These are phyloP conservation scores for Lotmaria passim DNA, from an alignment of 208 protist genomes.

Conservation along the genomic window DNA sequence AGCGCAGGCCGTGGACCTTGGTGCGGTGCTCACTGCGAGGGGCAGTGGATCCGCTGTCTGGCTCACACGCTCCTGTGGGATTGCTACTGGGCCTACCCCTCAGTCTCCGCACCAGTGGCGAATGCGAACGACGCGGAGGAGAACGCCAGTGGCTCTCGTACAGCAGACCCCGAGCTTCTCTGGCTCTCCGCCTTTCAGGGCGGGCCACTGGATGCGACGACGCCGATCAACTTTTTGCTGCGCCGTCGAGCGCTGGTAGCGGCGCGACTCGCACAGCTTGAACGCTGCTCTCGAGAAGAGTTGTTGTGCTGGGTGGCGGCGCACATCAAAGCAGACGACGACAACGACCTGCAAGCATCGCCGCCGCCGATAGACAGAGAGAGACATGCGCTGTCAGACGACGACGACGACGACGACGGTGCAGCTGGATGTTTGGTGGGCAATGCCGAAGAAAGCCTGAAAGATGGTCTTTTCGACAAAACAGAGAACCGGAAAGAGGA, in stretches of 20 bases:
- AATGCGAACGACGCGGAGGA: not conserved
- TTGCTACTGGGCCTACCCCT: constrained; percentile 37
- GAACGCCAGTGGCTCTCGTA: not conserved
- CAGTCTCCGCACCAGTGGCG: not conserved
- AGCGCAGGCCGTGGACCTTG: constrained; percentile 32
- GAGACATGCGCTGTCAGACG: too few relatives aligned
- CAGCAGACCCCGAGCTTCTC: constrained; percentile 17
- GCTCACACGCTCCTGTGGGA: constrained; percentile 73
- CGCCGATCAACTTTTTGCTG: constrained; percentile 39
- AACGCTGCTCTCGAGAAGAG: constrained; percentile 44
- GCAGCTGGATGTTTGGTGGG: too few relatives aligned
- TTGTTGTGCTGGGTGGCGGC: constrained; percentile 43
- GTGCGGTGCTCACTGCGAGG: constrained; percentile 79
- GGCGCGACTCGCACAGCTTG: constrained; percentile 50
- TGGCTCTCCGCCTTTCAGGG: constrained; percentile 81
- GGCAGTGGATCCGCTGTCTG: constrained; percentile 67
- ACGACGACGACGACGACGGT: too few relatives aligned
- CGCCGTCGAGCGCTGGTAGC: constrained; percentile 53
- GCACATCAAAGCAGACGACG: constrained; percentile 24
- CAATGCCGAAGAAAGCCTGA: too few relatives aligned
- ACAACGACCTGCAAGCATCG: not conserved
- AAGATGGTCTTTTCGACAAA: too few relatives aligned
- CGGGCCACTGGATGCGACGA: constrained; percentile 55
- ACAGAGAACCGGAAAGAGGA: too few relatives aligned
- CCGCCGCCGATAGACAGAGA: not conserved